Conservation (phyloP, 805 yeast genomes). For the Metschnikowia dekortorum region DNA sequence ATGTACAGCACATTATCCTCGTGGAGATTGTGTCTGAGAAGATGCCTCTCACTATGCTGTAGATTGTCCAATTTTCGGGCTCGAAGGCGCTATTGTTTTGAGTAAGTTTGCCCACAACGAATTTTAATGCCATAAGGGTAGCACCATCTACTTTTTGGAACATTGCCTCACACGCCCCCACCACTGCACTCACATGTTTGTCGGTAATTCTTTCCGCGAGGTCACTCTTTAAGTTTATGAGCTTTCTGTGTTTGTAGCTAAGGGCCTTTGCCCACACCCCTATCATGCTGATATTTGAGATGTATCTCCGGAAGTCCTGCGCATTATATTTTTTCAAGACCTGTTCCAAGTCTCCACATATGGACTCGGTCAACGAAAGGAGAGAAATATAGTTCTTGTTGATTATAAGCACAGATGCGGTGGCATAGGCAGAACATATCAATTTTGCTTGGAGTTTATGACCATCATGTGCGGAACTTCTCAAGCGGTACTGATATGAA, state of each 20-base stretch:
- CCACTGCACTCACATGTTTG: conserved; percentile 1
- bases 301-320: conserved; percentile 7
- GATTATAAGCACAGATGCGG: conserved; percentile 26
- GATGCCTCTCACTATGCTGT: conserved; percentile 14
- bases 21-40: conserved; percentile 21
- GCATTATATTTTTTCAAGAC: not conserved
- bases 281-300: conserved; percentile 21
- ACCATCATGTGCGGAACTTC: conserved; percentile 7
- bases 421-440: conserved; percentile 30
- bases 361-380: conserved; percentile 22
- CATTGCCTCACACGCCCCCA: not conserved
- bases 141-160: not conserved
- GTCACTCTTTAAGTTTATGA: not conserved
- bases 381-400: conserved; percentile 29
- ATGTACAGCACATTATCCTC: conserved; percentile 29
- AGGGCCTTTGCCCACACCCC: conserved; percentile 13
- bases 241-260: not conserved
- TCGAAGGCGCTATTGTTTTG: not conserved
- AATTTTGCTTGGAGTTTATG: conserved; percentile 19
- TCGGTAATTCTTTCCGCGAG: not conserved
- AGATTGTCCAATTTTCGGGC: conserved; percentile 8
- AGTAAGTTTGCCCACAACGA: not conserved
- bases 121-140: conserved; percentile 4
- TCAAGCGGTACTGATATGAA: conserved; percentile 33
- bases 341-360: conserved; percentile 10